Evolutionary conservation across 1,284 basidiomycete species (phyloP).

Genomic region (Moesziomyces sp.): DNA sequence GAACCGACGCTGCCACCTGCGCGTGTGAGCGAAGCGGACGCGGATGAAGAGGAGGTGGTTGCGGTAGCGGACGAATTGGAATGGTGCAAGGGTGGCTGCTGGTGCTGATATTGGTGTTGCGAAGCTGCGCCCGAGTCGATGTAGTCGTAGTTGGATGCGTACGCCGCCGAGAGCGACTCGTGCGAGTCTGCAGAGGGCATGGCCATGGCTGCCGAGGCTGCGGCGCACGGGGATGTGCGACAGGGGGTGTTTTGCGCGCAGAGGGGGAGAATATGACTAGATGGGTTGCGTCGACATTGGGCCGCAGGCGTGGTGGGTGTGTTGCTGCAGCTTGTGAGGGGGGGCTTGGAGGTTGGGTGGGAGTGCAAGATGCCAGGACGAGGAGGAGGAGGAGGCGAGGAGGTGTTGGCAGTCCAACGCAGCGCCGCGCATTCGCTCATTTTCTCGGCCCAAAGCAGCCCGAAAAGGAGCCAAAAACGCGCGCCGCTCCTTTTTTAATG

Average conservation of each 20-base stretch:
- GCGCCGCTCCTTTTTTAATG: too few relatives aligned
- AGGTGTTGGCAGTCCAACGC: too few relatives aligned
- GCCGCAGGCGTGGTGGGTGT: neutral
- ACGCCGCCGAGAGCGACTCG: conserved; percentile 46
- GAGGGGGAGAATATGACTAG: too few relatives aligned
- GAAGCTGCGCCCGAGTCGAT: conserved; percentile 9
- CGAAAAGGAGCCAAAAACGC: too few relatives aligned
- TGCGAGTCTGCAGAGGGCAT: conserved; percentile 40
- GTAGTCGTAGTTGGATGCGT: conserved; percentile 41
- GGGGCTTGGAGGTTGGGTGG: too few relatives aligned
- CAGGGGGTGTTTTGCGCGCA: too few relatives aligned
- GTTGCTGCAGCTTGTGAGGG: too few relatives aligned
- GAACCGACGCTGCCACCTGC: conserved; percentile 39
- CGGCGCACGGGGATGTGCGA: too few relatives aligned
- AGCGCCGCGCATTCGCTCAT: too few relatives aligned
- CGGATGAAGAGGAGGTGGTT: conserved; percentile 21
- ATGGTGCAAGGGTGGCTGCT: conserved; percentile 5
- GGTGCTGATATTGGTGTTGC: conserved; percentile 2
- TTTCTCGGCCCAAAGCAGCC: too few relatives aligned
- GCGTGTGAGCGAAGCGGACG: conserved; percentile 17
- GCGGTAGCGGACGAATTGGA: conserved; percentile 12
- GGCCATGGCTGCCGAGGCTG: conserved; percentile 8
- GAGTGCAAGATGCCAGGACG: too few relatives aligned
- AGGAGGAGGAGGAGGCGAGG: too few relatives aligned
- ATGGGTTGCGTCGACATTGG: neutral